Evolutionary conservation across 164 flowering plant species (phyloP), one percentile per base, ranked within the genome.

Genomic region (Kingdonia uniflora): DNA sequence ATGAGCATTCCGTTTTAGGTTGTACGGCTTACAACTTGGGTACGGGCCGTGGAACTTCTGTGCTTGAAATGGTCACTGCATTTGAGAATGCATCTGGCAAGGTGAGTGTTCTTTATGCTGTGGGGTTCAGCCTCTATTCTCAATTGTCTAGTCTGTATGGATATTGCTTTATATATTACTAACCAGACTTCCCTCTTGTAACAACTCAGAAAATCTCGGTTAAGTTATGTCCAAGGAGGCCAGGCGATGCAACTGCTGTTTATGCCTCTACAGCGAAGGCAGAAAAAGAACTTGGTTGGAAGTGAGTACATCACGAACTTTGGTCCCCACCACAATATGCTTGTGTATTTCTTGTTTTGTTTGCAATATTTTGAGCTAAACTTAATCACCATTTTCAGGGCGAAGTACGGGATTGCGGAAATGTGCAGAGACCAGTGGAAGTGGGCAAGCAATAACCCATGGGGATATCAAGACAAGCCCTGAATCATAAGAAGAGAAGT

Each of bases 241-340:
- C 87, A 10, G 97, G 99, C 58, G 99, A 92, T 77, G 95, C 96
- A n/a, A 79, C 83, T 7, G 84, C 74, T 40, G 95, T 88, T 56
- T 92, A 84, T 69, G 99, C 99, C 37, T 80, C 87, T 14, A 82
- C 91, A 0, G 81, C 76, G 59, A 88, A 84, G 70, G 99, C 99
- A 37, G 65, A 65, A 50, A 78, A 62, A 39, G 96, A 88, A 71
- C 89, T 92, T 54, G 81, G 84, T 42, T 92, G 99, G 99, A 88
- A 76, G 98, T 88, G 72, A 70, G 95, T 72, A 43, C 11, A 0
- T 23, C 19, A 38, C 38, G 5, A 22, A 42, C 6, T n/a, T n/a
- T n/a, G n/a, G n/a, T n/a, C n/a, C n/a, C n/a, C n/a, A n/a, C n/a
- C n/a, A n/a, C 17, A 42, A 42, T 17, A 42, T 42, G 17, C 5